Conservation (phyloP, 1,284 basidiomycete species). For the Apiotrichum gamsii region DNA sequence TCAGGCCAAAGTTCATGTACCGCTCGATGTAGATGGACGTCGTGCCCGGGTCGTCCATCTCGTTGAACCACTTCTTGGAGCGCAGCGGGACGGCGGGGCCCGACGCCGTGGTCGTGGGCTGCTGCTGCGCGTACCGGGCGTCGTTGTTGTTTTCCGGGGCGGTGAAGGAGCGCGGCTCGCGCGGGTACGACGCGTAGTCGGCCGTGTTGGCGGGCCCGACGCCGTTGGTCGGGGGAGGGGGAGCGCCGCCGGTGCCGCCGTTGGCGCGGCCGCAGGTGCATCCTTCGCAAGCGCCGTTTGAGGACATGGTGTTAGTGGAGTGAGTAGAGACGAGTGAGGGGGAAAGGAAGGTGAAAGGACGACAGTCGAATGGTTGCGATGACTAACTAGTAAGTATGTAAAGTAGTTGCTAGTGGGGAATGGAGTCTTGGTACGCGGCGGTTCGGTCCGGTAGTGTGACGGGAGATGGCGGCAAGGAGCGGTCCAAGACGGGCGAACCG, state of each 20-base stretch:
- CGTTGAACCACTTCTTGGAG: slow-evolving; percentile 43
- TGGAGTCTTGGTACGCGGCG: no score
- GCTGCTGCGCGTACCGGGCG: no score
- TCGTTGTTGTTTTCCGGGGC: slow-evolving; percentile 28
- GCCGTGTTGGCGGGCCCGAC: neutral
- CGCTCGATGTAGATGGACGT: slow-evolving; percentile 40
- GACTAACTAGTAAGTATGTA: no score
- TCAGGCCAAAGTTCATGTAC: slow-evolving; percentile 43
- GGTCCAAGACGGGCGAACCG: no score
- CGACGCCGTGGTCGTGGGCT: slow-evolving; percentile 3
- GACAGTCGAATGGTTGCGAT: no score
- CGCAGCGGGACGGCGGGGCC: slow-evolving; percentile 37
- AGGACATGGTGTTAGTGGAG: slow-evolving; percentile 2
- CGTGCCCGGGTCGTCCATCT: slow-evolving; percentile 33
- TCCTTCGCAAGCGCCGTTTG: slow-evolving; percentile 22
- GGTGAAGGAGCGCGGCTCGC: slow-evolving; percentile 34
- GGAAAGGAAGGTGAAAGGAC: neutral
- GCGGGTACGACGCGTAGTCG: slow-evolving; percentile 10
- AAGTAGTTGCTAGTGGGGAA: no score
- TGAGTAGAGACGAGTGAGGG: neutral
- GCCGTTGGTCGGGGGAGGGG: neutral
- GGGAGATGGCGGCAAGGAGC: no score
- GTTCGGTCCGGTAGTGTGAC: no score
- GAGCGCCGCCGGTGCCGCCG: neutral
- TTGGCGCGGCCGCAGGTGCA: slow-evolving; percentile 30